Evolutionary conservation across 768 basidiomycete species (phyloP).

Genomic region (Postia placenta): DNA sequence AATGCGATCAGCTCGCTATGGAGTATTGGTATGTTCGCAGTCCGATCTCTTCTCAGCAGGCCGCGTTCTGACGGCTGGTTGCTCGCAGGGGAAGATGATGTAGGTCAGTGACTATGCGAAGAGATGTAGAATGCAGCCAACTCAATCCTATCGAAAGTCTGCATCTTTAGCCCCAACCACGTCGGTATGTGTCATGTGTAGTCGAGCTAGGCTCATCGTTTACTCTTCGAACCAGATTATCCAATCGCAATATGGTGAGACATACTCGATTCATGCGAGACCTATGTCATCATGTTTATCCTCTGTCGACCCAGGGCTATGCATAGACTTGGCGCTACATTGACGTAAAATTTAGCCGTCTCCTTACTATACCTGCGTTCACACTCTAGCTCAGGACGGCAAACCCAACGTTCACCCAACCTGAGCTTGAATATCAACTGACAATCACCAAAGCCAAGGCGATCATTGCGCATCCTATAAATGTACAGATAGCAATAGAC

Average conservation of each 20-base stretch:
- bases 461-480: conserved; percentile 21
- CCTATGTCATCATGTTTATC: background rate
- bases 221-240: conserved; percentile 32
- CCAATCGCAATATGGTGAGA: conserved; percentile 43
- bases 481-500: conserved; percentile 16
- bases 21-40: conserved; percentile 32
- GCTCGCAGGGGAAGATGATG: conserved; percentile 38
- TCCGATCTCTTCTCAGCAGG: background rate
- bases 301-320: background rate
- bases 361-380: background rate
- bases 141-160: conserved; percentile 34
- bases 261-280: too few species aligned
- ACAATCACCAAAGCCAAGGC: conserved; percentile 19
- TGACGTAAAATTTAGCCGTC: conserved; percentile 1
- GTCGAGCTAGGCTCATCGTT: background rate
- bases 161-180: conserved; percentile 49
- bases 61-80: background rate
- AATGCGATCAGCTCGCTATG: conserved; percentile 40
- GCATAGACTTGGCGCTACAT: conserved; percentile 2
- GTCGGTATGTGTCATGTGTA: conserved; percentile 1
- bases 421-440: conserved; percentile 29
- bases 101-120: conserved; percentile 31
- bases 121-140: too few species aligned
- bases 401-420: conserved; percentile 26
- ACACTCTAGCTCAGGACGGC: conserved; percentile 16